Base-by-base conservation (phyloP, 2,329 filamentous ascomycete genomes). In the Fusarium sp. region DNA sequence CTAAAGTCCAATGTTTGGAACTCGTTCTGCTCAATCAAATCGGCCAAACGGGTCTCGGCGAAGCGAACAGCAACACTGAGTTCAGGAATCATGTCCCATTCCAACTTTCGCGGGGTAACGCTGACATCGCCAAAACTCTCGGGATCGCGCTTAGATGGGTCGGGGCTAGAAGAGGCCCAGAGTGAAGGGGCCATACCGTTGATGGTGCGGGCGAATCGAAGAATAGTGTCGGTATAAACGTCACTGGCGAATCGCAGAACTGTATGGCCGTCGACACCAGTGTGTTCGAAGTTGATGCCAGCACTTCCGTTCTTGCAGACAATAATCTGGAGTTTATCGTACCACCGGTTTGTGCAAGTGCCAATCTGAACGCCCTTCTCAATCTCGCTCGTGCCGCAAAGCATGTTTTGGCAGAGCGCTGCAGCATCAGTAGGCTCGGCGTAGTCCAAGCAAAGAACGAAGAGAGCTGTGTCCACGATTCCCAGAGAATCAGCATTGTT, bases 271-370 rank as follows among this genome's bases (percentile, higher is more conserved):
- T 99, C 96, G 8, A 99, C 95, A 71, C 96, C 96, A 1, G 96
- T 99, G 77, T 99, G 96, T 80, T 99, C 96, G 76, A 99, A 98
- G 82, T 99, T 99, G 88, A 99, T 98, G 8, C 96, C 96, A 0
- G 96, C 96, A 77, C 94, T 97, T 61, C 96, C 96, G 81, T 98
- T 99, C 83, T 97, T 97, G 86, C 96, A 98, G 53, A 99, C 96
- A 58, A 99, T 98, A 68, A 99, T 98, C 78, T 99, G 96, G 49
- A 99, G 86, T 83, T 99, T 99, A 82, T 99, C 96, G 77, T 99
- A 99, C 96, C 96, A 99, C 67, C 96, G 87, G 80, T 99, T 99
- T 16, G 95, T 98, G 82, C 96, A 99, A 3, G 96, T 98, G 30
- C 96, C 96, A 46, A 98, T 94, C 81, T 99, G 96, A 3, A 99